These are phyloP conservation scores for Pleurotus tuber-regium DNA, from an alignment of 768 basidiomycete species.

Conservation along the genomic window DNA sequence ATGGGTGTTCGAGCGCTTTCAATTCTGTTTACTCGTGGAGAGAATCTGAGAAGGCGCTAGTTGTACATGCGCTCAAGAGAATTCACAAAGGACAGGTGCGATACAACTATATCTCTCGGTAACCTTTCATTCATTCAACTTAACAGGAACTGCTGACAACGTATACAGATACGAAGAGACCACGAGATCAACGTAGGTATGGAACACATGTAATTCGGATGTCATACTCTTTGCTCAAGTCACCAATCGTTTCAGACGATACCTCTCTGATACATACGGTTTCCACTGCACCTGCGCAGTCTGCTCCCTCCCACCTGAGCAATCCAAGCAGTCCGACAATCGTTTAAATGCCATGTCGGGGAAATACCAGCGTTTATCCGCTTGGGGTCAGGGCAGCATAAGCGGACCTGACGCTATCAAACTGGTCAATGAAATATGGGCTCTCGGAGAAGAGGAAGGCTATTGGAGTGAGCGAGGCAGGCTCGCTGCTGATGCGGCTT, in stretches of 20 bases:
- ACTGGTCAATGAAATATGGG: slow-evolving; percentile 51
- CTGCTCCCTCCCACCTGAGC: slow-evolving; percentile 49
- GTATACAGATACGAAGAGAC: slow-evolving; percentile 55
- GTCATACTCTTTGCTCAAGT: neutral
- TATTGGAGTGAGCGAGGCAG: slow-evolving; percentile 66
- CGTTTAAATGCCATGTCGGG: slow-evolving; percentile 45
- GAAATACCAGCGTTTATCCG: slow-evolving; percentile 41
- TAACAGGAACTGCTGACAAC: slow-evolving; percentile 59
- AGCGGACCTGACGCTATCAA: slow-evolving; percentile 48
- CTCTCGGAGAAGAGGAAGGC: slow-evolving; percentile 56
- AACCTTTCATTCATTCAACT: slow-evolving; percentile 1
- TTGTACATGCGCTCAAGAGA: slow-evolving; percentile 57
- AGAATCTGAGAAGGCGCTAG: slow-evolving; percentile 41
- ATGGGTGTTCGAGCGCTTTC: slow-evolving; percentile 66
- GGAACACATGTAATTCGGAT: too few relatives aligned
- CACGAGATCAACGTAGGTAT: slow-evolving; percentile 53
- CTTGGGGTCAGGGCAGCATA: slow-evolving; percentile 47
- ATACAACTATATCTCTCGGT: neutral
- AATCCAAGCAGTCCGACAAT: slow-evolving; percentile 49
- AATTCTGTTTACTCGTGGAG: slow-evolving; percentile 66
- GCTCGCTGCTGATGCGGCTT: slow-evolving; percentile 58
- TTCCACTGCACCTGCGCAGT: slow-evolving; percentile 59
- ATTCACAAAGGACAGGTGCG: slow-evolving; percentile 51
- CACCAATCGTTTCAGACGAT: slow-evolving; percentile 34
- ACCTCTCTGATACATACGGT: slow-evolving; percentile 48